Conservation (phyloP, 2,329 filamentous ascomycete genomes). For the Fusarium multiceps region DNA sequence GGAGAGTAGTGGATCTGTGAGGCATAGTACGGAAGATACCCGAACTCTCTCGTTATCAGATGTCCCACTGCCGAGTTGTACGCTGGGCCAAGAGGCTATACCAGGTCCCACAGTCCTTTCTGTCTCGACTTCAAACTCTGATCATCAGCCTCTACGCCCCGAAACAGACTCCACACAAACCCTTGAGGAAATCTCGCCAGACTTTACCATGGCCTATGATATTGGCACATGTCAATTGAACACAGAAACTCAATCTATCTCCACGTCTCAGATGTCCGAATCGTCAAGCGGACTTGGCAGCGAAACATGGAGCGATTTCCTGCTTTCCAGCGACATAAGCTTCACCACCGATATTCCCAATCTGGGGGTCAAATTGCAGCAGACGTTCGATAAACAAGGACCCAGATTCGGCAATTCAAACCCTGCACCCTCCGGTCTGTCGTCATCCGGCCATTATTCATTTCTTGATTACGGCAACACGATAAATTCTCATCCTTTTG, state of each 20-base stretch:
- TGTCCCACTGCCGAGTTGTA: background rate
- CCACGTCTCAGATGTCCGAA: too few relatives aligned
- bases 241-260: background rate
- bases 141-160: background rate
- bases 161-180: background rate
- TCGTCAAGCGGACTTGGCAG: background rate
- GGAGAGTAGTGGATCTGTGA: background rate
- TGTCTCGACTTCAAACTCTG: background rate
- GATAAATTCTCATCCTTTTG: background rate
- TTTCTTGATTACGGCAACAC: fast-evolving
- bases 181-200: background rate
- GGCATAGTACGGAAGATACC: background rate
- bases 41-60: background rate
- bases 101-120: background rate
- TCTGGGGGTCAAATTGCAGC: background rate
- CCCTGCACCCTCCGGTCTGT: background rate
- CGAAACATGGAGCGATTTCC: background rate
- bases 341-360: background rate
- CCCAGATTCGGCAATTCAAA: background rate
- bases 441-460: background rate
- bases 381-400: background rate
- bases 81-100: background rate
- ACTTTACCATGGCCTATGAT: background rate
- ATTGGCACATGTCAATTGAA: too few relatives aligned
- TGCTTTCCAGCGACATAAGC: background rate